Conservation (phyloP, 169 alveolate species). For the Plasmodium vinckei region DNA sequence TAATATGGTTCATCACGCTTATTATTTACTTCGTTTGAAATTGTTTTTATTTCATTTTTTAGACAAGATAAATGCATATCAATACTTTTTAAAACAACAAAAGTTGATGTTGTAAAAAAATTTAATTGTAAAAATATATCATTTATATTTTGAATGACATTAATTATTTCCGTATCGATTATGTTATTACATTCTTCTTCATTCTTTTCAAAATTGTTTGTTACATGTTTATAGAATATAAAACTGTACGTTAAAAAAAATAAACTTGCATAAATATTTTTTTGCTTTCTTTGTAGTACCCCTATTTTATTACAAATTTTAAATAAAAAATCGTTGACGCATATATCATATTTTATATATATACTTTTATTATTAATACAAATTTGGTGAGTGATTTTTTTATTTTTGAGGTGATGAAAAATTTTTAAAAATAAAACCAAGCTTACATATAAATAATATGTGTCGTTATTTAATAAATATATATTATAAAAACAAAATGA, state of each 20-base stretch:
- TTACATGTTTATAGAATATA: conserved; percentile 14
- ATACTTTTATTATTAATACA: conserved; percentile 1
- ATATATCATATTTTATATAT: conserved; percentile 34
- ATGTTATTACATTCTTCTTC: background rate
- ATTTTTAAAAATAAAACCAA: conserved; percentile 24
- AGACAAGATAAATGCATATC: conserved; percentile 33
- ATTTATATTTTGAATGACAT: conserved; percentile 23
- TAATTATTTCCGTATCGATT: conserved; percentile 8
- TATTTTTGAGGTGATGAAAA: conserved; percentile 35
- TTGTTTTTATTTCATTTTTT: conserved; percentile 18
- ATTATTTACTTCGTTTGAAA: background rate
- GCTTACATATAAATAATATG: conserved; percentile 26
- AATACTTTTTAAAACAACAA: conserved; percentile 20
- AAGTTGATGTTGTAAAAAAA: conserved; percentile 32
- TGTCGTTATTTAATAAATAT: conserved; percentile 36
- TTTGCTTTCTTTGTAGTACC: conserved; percentile 24
- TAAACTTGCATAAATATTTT: conserved; percentile 17
- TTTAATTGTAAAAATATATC: conserved; percentile 48
- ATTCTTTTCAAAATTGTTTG: background rate
- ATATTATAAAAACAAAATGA: conserved; percentile 64
- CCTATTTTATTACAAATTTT: conserved; percentile 36
- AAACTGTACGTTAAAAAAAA: conserved; percentile 67
- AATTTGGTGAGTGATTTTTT: conserved; percentile 36
- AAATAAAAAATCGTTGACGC: conserved; percentile 22
- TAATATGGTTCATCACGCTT: background rate